phyloP scores from a whole-genome alignment of 495 filamentous ascomycete genomes.

The Lasiosphaeriaceae sp. region DNA sequence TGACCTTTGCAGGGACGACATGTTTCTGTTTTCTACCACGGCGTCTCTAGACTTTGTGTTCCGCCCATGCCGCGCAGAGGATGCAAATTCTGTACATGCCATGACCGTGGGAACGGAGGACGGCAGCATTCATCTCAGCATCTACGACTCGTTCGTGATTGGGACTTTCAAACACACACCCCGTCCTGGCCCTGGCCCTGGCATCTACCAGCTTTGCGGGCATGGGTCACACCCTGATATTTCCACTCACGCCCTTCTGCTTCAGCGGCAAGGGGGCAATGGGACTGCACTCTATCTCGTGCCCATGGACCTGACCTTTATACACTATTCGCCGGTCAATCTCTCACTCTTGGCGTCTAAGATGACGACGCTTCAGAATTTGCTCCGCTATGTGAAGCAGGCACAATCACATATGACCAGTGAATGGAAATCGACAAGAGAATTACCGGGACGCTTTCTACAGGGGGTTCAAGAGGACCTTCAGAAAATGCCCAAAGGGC shows the following conservation, averaged over 20 bases:
- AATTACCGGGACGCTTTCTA: conserved; percentile 73
- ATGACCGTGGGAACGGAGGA: conserved; percentile 74
- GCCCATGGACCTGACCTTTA: conserved; percentile 78
- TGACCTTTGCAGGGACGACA: conserved; percentile 56
- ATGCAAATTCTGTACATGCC: conserved; percentile 73
- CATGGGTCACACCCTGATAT: conserved; percentile 71
- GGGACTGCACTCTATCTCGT: conserved; percentile 53
- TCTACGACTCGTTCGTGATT: conserved; percentile 87
- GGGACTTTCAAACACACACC: conserved; percentile 55
- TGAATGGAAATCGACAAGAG: conserved; percentile 79
- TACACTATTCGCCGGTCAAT: conserved; percentile 73
- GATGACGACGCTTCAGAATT: conserved; percentile 79
- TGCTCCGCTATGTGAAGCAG: conserved; percentile 77
- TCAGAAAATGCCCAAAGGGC: conserved; percentile 32
- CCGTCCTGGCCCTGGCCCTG: neutral
- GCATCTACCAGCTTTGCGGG: conserved; percentile 39
- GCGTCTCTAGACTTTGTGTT: conserved; percentile 69
- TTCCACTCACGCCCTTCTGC: conserved; percentile 72
- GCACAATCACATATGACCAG: conserved; percentile 67
- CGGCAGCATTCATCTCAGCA: conserved; percentile 74
- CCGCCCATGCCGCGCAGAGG: conserved; percentile 55
- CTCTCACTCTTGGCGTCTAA: conserved; percentile 80
- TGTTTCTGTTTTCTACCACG: conserved; percentile 62
- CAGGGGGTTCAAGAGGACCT: conserved; percentile 67
- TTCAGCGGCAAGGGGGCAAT: conserved; percentile 33